Conservation (phyloP, 139 green algal genomes). For the Asterochloris sp. region DNA sequence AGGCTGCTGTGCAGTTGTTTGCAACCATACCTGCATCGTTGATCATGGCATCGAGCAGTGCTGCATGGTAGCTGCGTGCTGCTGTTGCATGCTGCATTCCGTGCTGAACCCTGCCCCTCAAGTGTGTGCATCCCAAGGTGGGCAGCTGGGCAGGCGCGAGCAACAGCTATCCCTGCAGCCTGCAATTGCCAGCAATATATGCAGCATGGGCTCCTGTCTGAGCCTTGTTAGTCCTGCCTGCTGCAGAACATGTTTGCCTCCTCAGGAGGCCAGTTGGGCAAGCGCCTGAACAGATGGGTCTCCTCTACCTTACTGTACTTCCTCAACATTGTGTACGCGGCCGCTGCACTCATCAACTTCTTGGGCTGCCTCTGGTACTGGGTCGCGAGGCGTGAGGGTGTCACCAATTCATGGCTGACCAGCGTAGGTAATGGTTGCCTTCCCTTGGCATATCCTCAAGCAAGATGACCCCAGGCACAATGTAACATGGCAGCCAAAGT, state of each 20-base stretch:
- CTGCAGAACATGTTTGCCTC: constrained; percentile 22
- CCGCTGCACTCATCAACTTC: constrained; percentile 41
- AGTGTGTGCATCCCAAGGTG: neutral
- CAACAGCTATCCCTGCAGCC: neutral
- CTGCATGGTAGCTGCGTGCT: too few relatives aligned
- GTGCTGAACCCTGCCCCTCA: neutral
- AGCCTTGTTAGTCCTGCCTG: neutral
- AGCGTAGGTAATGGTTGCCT: neutral
- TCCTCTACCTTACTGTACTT: constrained; percentile 27
- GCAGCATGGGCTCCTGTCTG: neutral
- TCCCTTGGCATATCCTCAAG: neutral
- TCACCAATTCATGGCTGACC: constrained; percentile 26
- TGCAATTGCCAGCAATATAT: neutral
- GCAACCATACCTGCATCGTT: too few relatives aligned
- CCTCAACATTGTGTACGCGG: constrained; percentile 30
- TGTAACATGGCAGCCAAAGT: too few relatives aligned
- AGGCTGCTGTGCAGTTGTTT: too few relatives aligned
- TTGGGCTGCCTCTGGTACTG: constrained; percentile 47
- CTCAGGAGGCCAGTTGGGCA: constrained; percentile 6
- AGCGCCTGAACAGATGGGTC: constrained; percentile 6
- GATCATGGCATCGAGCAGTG: too few relatives aligned
- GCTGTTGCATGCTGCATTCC: neutral
- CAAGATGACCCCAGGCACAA: too few relatives aligned
- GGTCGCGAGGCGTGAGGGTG: constrained; percentile 15
- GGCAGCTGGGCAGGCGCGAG: neutral